Percentiles rank a stretch among this genome's conserved stretches.
These are phyloP conservation scores for Spizellomyces punctatus DNA, from an alignment of 192 early-diverging fungal genomes.

Conservation along the genomic window DNA sequence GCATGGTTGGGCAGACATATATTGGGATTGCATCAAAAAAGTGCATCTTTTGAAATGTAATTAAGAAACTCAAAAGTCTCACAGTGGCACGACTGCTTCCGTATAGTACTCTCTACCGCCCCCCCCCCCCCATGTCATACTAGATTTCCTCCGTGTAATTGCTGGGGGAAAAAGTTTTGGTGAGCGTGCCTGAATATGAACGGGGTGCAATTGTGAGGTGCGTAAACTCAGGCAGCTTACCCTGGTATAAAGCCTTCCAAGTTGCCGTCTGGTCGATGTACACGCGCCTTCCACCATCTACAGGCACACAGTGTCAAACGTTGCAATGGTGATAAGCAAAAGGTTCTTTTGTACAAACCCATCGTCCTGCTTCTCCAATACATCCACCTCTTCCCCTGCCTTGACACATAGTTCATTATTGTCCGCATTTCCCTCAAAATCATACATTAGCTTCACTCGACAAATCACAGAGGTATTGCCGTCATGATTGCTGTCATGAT, in stretches of 20 bases:
- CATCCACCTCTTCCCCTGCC: conserved; percentile 39
- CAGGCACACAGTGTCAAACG: too few species aligned
- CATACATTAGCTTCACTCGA: conserved; percentile 34
- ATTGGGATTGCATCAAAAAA: too few species aligned
- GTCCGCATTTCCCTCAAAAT: conserved; percentile 41
- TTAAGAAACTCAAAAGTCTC: too few species aligned
- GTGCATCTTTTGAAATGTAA: too few species aligned
- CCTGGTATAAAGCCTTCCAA: conserved; percentile 40
- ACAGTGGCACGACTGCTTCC: too few species aligned
- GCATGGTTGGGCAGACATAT: too few species aligned
- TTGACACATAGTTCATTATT: conserved; percentile 31
- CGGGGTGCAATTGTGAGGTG: too few species aligned
- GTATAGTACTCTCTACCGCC: too few species aligned
- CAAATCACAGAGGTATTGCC: conserved; percentile 1
- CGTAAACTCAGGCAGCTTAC: not conserved
- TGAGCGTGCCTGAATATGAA: too few species aligned
- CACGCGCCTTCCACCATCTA: conserved; percentile 39
- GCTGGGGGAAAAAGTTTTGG: too few species aligned
- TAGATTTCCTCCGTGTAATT: too few species aligned
- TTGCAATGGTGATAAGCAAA: not conserved
- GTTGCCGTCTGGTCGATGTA: conserved; percentile 20
- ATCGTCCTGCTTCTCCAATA: conserved; percentile 50
- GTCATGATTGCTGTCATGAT: conserved; percentile 16
- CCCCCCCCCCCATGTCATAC: too few species aligned
- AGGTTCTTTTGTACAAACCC: conserved; percentile 16